phyloP scores from a whole-genome alignment of 192 early-diverging fungal genomes.

The Jimgerdemannia flammicorona region DNA sequence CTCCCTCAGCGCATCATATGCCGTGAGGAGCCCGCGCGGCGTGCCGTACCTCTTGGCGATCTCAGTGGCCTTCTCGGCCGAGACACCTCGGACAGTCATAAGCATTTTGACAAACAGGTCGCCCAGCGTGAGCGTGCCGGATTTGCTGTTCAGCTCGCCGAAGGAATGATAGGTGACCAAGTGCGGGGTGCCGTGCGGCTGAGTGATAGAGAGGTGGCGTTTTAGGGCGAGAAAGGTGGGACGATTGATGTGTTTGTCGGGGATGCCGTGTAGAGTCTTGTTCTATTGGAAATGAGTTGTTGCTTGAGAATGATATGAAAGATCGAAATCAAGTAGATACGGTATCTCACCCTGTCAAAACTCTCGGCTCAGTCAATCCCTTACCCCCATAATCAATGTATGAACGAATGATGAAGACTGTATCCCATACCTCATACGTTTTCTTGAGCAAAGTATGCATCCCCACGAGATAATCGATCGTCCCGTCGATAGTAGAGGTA shows the following conservation, averaged over 20 bases:
- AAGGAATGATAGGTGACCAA: constrained; percentile 66
- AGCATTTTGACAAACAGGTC: constrained; percentile 86
- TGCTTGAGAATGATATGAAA: constrained; percentile 2
- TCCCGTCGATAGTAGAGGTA: constrained; percentile 73
- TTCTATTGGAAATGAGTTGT: constrained; percentile 7
- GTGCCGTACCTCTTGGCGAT: constrained; percentile 70
- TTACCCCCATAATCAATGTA: no score
- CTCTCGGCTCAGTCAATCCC: no score
- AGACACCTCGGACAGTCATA: constrained; percentile 79
- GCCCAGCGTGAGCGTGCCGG: constrained; percentile 57
- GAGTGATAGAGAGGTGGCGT: constrained; percentile 19
- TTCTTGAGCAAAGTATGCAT: constrained; percentile 53
- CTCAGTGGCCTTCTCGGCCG: constrained; percentile 79
- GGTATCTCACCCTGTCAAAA: no score
- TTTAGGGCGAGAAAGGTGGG: constrained; percentile 49
- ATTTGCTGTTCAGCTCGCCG: constrained; percentile 69
- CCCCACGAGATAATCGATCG: constrained; percentile 68
- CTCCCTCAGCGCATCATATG: constrained; percentile 31
- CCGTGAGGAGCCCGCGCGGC: constrained; percentile 48
- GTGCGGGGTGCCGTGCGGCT: constrained; percentile 36
- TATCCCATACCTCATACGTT: constrained; percentile 44
- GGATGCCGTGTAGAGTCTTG: constrained; percentile 50
- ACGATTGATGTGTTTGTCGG: constrained; percentile 43
- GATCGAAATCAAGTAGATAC: constrained; percentile 1
- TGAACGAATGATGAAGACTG: background rate